A percentile compares a stretch with the other conserved stretches of the same genome.
Evolutionary conservation across 176 grass and related monocot species (phyloP).

Genomic region (Phyllostachys edulis): DNA sequence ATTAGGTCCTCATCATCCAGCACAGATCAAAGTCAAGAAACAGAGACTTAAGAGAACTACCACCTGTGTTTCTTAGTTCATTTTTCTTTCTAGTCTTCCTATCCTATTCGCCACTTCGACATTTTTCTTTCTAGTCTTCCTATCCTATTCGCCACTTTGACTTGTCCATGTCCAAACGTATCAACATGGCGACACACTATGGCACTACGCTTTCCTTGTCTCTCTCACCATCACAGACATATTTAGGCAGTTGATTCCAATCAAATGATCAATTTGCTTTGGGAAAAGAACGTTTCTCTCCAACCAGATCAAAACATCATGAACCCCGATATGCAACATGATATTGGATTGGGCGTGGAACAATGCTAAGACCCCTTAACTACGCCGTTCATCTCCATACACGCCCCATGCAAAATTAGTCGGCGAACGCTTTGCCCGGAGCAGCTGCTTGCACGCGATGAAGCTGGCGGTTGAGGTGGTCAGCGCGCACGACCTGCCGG

Average conservation of each 20-base stretch:
- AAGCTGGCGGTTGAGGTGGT: too few relatives aligned
- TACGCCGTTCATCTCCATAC: too few relatives aligned
- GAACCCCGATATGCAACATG: too few relatives aligned
- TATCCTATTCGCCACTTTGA: not conserved
- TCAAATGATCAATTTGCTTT: not conserved
- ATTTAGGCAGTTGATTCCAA: not conserved
- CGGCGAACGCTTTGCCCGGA: too few relatives aligned
- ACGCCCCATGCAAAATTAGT: too few relatives aligned
- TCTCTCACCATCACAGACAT: not conserved
- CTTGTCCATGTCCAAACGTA: not conserved
- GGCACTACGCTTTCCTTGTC: not conserved
- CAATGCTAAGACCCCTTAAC: too few relatives aligned
- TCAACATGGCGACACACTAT: not conserved
- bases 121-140: not conserved
- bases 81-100: not conserved
- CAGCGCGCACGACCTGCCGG: too few relatives aligned
- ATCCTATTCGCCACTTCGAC: not conserved
- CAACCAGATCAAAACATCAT: too few relatives aligned
- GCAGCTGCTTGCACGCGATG: too few relatives aligned
- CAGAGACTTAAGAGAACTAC: not conserved
- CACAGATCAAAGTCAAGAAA: not conserved
- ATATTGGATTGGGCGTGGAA: too few relatives aligned
- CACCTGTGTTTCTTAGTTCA: not conserved
- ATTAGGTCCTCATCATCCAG: not conserved
- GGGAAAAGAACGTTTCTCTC: too few relatives aligned